Base-by-base conservation (phyloP, 306 rosid genomes). In the Mucuna pruriens region DNA sequence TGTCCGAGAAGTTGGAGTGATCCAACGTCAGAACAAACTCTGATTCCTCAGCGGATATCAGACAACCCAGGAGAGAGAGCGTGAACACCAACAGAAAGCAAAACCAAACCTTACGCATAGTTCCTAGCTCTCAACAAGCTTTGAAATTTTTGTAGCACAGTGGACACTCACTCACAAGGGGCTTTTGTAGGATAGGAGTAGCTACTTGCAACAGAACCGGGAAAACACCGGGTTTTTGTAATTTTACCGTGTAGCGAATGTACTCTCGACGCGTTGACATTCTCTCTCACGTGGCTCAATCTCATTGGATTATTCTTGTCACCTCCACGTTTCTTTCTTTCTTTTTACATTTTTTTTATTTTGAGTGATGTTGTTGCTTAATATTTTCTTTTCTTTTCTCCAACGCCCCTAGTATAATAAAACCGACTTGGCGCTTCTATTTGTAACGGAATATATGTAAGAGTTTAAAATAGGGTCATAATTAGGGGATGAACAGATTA, bases 1-100 rank as follows among this genome's bases (percentile, higher is more conserved):
- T 86, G 12, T 91, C 96, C 1, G 88, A 75, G 88, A 95, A 95
- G 85, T 93, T 95, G 29, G 98, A 83, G 77, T 87, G 87, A 80
- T 90, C 96, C 85, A 95, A 77, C 19, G 97, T 88, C 75, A 95
- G 89, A 5, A 95, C 99, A 81, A 81, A 88, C 75, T 92, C 90
- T 0, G 94, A 57, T 64, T 89, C 90, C 13, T 85, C 92, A 0
- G 92, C 92, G 2, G 51, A 61, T 71, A 87, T 81, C 80, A 45
- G 79, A 10, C 81, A 46, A 10, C 84, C 76, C 8, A 88, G 12
- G 25, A 91, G 82, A 63, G 74, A 72, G 9, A 85, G 65, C 22
- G 55, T 71, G n/a, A 80, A 31, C 13, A 52, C 19, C 9, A 84
- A 33, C 63, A 80, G 38, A 40, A 85, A 79, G 29, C 64, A 79